Conservation (phyloP, 2,329 filamentous ascomycete genomes). For the Trichoderma atrobrunneum region DNA sequence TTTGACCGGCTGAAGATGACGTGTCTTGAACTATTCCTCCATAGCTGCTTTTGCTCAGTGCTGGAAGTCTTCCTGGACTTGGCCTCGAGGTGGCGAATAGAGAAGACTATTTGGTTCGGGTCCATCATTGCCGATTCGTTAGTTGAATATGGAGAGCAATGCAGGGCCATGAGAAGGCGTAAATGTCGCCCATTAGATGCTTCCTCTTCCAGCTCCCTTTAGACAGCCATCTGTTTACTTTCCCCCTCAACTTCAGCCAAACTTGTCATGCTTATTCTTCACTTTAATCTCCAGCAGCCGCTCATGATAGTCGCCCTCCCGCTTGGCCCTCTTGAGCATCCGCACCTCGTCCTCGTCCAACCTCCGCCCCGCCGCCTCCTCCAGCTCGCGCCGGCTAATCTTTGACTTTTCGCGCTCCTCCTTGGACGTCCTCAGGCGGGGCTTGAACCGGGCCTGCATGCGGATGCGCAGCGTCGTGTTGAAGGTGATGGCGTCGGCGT, state of each 20-base stretch:
- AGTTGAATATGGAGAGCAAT: too few relatives aligned
- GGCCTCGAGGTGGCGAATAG: not conserved
- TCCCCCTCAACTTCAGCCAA: conserved; percentile 29
- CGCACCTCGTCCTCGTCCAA: conserved; percentile 84
- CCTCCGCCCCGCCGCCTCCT: conserved; percentile 71
- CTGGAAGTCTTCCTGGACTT: not conserved
- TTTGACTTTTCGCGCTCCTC: conserved; percentile 82
- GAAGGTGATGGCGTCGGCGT: conserved; percentile 65
- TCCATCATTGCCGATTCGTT: not conserved
- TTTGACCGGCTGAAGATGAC: not conserved
- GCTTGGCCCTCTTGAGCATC: conserved; percentile 75
- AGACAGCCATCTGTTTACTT: not conserved
- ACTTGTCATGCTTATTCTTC: conserved; percentile 93
- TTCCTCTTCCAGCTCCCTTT: not conserved
- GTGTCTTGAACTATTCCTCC: not conserved
- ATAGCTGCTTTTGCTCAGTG: not conserved
- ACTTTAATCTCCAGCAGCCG: conserved; percentile 80
- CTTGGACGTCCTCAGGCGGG: conserved; percentile 71
- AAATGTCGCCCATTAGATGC: not conserved
- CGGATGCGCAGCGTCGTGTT: conserved; percentile 74
- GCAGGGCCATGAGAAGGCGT: not conserved
- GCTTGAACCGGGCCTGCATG: conserved; percentile 96
- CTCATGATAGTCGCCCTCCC: conserved; percentile 89
- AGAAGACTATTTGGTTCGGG: not conserved
- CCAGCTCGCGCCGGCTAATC: conserved; percentile 80